Evolutionary conservation across 805 yeast species (phyloP), one percentile per base, ranked within the genome.

Genomic region (Suhomyces sp.): DNA sequence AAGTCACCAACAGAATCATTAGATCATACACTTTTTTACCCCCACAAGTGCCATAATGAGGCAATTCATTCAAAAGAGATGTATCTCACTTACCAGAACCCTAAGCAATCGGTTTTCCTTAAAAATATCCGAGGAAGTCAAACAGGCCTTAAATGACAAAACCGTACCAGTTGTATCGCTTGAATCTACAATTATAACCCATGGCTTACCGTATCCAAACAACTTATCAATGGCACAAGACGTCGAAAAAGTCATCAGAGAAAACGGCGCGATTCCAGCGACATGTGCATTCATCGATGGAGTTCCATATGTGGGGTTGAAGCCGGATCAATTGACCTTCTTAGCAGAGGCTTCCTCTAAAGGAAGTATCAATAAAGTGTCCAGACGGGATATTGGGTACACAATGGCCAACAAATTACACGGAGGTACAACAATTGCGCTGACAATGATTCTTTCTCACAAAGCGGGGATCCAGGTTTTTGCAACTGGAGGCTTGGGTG

Each of bases 401-500:
- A 77, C 83, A 2, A 75, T 87, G 77, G 76, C 88, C 10, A 63
- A 68, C 28, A 60, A 64, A 19, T 54, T 77, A n/a, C 66, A 74
- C 31, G 96, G 96, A 6, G 96, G 96, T 5, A 88, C 96, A 2
- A 88, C 96, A 0, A 86, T 88, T 39, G 86, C 96, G 2, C 81
- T 85, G 18, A 88, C 96, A 0, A 86, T 87, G 95, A 82, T 88
- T 14, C 57, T 88, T 13, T 80, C 96, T 1, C 69, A 79, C 35
- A 51, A 61, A 49, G 88, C 90, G 0, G 93, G 95, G 0, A 84
- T 88, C 46, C 72, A 76, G 47, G 87, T 88, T 9, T 88, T 88
- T 68, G 93, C 95, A 1, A 88, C 96, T 2, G 96, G 96, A 20
- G 96, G 96, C 1, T 68, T 88, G 13, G 96, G 96, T 14, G 96